These are phyloP conservation scores for Cyberlindnera amylophila DNA, from an alignment of 805 yeast species.

Conservation along the genomic window DNA sequence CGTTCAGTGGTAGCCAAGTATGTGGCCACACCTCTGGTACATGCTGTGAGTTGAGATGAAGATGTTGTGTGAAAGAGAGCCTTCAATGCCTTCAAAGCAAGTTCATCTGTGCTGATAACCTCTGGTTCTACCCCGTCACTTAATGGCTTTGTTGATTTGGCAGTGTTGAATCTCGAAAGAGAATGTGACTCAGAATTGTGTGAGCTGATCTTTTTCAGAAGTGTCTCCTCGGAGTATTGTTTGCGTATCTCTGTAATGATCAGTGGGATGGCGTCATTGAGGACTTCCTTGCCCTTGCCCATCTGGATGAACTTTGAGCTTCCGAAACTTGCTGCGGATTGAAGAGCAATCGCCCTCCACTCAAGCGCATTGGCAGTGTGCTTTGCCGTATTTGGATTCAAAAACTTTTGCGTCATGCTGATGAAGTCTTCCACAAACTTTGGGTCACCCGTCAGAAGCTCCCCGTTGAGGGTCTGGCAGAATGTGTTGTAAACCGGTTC, in stretches of 20 bases:
- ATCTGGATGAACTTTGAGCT: slow-evolving; percentile 26
- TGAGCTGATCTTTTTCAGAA: slow-evolving; percentile 18
- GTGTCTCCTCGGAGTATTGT: slow-evolving; percentile 24
- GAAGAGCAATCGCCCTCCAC: slow-evolving; percentile 38
- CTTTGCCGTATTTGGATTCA: slow-evolving; percentile 12
- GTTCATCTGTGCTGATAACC: slow-evolving; percentile 27
- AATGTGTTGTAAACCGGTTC: slow-evolving; percentile 45
- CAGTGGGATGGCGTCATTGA: slow-evolving; percentile 20
- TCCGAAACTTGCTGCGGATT: slow-evolving; percentile 39
- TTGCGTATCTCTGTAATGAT: slow-evolving; percentile 16
- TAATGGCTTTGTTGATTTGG: slow-evolving; percentile 6
- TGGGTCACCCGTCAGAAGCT: slow-evolving; percentile 62
- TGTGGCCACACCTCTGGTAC: slow-evolving; percentile 50
- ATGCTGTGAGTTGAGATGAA: slow-evolving; percentile 53
- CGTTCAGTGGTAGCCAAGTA: slow-evolving; percentile 37
- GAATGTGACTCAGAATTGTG: slow-evolving; percentile 26
- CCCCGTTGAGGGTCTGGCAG: slow-evolving; percentile 52
- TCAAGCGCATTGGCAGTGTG: slow-evolving; percentile 32
- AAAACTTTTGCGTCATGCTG: slow-evolving; percentile 30
- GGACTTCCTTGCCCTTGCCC: slow-evolving; percentile 16
- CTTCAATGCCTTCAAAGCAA: slow-evolving; percentile 43
- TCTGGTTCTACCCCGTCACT: slow-evolving; percentile 14
- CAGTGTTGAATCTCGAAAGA: slow-evolving; percentile 22
- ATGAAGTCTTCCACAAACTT: slow-evolving; percentile 48
- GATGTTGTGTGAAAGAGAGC: slow-evolving; percentile 62